phyloP scores from a whole-genome alignment of 352 stramenopile species.

The Halophytophthora batemanensis region DNA sequence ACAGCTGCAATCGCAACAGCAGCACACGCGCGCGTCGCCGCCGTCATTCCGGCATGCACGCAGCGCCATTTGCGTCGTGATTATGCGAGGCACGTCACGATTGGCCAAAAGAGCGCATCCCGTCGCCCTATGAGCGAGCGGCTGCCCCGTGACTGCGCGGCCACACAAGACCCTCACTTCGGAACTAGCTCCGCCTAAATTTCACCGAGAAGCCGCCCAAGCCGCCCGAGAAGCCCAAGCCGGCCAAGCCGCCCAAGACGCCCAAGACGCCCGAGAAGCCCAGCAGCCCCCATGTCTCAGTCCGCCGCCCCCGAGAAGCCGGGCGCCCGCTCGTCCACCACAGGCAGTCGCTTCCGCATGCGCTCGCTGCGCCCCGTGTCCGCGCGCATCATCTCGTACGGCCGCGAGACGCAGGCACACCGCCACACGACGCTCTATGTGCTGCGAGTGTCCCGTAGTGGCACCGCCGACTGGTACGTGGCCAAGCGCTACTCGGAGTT shows the following conservation, averaged over 20 bases:
- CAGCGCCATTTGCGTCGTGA: too few species aligned
- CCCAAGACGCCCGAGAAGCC: not conserved
- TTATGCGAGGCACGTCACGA: too few species aligned
- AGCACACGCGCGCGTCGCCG: too few species aligned
- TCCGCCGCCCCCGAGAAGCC: constrained; percentile 9
- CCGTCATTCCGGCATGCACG: too few species aligned
- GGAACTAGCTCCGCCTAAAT: too few species aligned
- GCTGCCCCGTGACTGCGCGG: too few species aligned
- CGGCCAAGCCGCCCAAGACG: too few species aligned
- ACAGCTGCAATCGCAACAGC: too few species aligned
- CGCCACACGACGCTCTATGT: constrained; percentile 68
- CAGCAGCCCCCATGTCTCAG: not conserved
- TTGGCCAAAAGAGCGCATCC: too few species aligned
- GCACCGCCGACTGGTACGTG: constrained; percentile 59
- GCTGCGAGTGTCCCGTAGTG: constrained; percentile 53
- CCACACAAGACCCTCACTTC: too few species aligned
- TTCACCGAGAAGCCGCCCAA: too few species aligned
- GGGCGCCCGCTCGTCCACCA: constrained; percentile 4
- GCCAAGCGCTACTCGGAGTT: constrained; percentile 78
- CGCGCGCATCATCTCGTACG: constrained; percentile 66
- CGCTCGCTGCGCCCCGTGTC: constrained; percentile 57
- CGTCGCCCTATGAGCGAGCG: too few species aligned
- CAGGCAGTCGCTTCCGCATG: constrained; percentile 25
- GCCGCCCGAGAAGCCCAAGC: not conserved
- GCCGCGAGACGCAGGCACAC: constrained; percentile 39